Conservation (phyloP, 2,329 filamentous ascomycete genomes). For the Emmonsiellopsis sp. region DNA sequence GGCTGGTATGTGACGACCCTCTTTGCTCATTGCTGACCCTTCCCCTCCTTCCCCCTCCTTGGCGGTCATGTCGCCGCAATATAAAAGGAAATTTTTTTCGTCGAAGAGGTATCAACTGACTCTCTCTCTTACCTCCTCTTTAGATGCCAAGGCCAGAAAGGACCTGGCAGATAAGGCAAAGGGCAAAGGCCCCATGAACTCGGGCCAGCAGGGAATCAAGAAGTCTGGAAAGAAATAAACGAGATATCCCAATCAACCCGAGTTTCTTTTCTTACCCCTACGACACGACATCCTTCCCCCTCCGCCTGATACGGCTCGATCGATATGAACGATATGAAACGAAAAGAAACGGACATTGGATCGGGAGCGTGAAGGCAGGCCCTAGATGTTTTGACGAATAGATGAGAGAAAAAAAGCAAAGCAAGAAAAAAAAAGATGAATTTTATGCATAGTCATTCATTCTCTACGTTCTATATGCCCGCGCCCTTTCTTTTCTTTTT, state of each 20-base stretch:
- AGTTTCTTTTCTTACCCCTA: no score
- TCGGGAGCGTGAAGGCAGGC: no score
- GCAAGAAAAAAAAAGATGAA: no score
- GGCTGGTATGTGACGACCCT: conserved; percentile 55
- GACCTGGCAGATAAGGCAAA: conserved; percentile 72
- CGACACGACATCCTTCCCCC: no score
- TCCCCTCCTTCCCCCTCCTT: not conserved
- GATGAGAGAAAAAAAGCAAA: no score
- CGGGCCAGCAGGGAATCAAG: conserved; percentile 83
- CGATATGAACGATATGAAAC: no score
- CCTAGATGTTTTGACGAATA: no score
- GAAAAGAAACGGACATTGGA: no score
- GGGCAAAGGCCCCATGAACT: conserved; percentile 82
- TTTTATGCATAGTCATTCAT: no score
- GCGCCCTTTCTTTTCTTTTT: not conserved
- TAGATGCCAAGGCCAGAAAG: conserved; percentile 78
- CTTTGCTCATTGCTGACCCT: not conserved
- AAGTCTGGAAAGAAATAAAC: conserved; percentile 93
- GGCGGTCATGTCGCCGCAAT: not conserved
- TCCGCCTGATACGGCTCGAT: no score
- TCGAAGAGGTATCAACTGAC: not conserved
- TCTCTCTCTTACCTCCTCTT: conserved; percentile 1
- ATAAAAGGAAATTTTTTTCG: no score
- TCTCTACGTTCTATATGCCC: no score
- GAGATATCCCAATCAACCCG: not conserved